Conservation (phyloP, 306 rosid genomes). For the Quercus wislizeni region DNA sequence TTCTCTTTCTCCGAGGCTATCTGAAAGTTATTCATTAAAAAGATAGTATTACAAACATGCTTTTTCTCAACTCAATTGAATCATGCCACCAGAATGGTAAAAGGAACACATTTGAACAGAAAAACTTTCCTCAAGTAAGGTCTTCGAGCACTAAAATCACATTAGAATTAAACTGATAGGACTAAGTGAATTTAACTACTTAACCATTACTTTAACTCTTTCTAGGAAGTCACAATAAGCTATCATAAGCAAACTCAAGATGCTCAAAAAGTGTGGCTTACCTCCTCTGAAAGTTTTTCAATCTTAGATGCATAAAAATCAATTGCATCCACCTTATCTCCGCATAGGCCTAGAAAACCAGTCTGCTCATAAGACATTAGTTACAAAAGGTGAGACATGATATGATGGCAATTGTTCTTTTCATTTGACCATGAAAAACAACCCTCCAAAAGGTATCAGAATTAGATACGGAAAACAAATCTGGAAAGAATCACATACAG, state of each 20-base stretch:
- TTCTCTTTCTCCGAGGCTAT: constrained; percentile 63
- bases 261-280: constrained; percentile 31
- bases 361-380: constrained; percentile 59
- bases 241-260: background rate
- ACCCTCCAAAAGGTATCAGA: background rate
- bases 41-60: constrained; percentile 8
- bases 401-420: background rate
- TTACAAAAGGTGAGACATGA: background rate
- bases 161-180: background rate
- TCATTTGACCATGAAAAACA: background rate
- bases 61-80: constrained; percentile 5
- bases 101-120: constrained; percentile 12
- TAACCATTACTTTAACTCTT: background rate
- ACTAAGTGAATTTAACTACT: too few species aligned
- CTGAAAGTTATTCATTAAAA: constrained; percentile 37
- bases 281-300: constrained; percentile 58
- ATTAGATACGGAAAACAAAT: background rate
- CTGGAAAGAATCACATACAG: background rate
- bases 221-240: background rate
- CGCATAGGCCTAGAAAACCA: constrained; percentile 87
- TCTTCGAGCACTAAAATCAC: background rate
- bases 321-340: constrained; percentile 70
- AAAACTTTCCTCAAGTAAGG: background rate
- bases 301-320: constrained; percentile 59
- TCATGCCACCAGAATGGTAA: background rate